Evolutionary conservation across 139 green algal species (phyloP), one percentile per base, ranked within the genome.

Genomic region (Deuterostichococcus epilithicus): DNA sequence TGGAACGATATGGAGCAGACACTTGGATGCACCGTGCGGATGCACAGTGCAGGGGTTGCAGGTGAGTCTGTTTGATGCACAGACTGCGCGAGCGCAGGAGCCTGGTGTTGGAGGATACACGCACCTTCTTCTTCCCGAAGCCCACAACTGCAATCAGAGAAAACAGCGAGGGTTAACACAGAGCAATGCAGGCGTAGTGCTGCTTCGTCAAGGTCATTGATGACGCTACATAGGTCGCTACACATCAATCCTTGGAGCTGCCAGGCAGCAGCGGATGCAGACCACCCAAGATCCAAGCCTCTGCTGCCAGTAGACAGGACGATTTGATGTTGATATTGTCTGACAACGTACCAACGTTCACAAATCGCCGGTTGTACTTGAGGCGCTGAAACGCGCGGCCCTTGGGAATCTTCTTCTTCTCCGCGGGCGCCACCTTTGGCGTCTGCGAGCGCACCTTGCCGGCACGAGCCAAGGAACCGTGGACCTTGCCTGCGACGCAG

Each of bases 381-480:
- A 97, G 88, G 63, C 96, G 88, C 93, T 98, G 97, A 74, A 90
- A 85, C n/a, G 95, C 95, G 67, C 96, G 89, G 73, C 95, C 95
- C 78, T 82, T 90, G 45, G 92, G 91, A 74, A 86, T 85, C 89
- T 99, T 99, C 91, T 98, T 98, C 94, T 99, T 99, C 76, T 99
- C 96, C 87, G 98, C 95, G 84, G 96, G 96, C 36, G 90, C 89
- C 15, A 99, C 96, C 94, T 99, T 99, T 67, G 96, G 95, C n/a
- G 92, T 95, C 90, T 99, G 96, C 76, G 94, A 94, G 70, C 96
- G 91, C 81, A 99, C 96, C 92, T 99, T 99, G 84, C 96, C 96
- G 85, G 96, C 96, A 94, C 96, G 96, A 71, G 96, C 96, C 52
- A 99, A 86, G 60, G 96, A 99, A 82, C 96, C 96, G 94, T 99